phyloP scores from a whole-genome alignment of 1,284 basidiomycete genomes.

The Anthracocystis setariae region DNA sequence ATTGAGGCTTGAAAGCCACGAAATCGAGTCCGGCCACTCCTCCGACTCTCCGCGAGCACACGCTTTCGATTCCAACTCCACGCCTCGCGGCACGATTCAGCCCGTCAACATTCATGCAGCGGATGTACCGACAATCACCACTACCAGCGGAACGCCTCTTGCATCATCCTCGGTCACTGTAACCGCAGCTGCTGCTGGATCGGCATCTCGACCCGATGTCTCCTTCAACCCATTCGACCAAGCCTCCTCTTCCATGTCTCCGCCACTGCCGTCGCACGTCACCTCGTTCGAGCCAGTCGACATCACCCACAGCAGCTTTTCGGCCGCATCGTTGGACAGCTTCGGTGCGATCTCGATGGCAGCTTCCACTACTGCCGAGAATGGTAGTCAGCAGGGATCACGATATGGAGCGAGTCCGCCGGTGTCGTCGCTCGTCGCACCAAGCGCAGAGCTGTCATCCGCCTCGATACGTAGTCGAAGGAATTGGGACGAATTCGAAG shows the following conservation, averaged over 20 bases:
- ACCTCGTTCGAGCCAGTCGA: slow-evolving; percentile 11
- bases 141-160: slow-evolving; percentile 25
- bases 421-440: slow-evolving; percentile 17
- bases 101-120: slow-evolving; percentile 13
- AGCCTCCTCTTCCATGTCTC: slow-evolving; percentile 3
- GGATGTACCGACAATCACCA: slow-evolving; percentile 32
- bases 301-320: slow-evolving; percentile 25
- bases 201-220: neutral
- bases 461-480: slow-evolving; percentile 59
- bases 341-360: slow-evolving; percentile 33
- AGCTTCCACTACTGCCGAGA: slow-evolving; percentile 23
- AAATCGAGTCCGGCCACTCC: slow-evolving; percentile 4
- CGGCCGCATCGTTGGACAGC: slow-evolving; percentile 38
- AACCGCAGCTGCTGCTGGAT: neutral
- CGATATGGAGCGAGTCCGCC: slow-evolving; percentile 25
- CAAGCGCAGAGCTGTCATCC: slow-evolving; percentile 45
- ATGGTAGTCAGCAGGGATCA: slow-evolving; percentile 28
- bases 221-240: slow-evolving; percentile 4
- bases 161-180: slow-evolving; percentile 13
- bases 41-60: neutral
- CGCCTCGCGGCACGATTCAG: slow-evolving; percentile 1
- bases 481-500: slow-evolving; percentile 64
- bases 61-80: neutral
- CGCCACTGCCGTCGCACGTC: slow-evolving; percentile 6
- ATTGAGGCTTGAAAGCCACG: slow-evolving; percentile 1